Base-by-base conservation (phyloP, 257 asterid species). In the Solanum corneliomulleri region DNA sequence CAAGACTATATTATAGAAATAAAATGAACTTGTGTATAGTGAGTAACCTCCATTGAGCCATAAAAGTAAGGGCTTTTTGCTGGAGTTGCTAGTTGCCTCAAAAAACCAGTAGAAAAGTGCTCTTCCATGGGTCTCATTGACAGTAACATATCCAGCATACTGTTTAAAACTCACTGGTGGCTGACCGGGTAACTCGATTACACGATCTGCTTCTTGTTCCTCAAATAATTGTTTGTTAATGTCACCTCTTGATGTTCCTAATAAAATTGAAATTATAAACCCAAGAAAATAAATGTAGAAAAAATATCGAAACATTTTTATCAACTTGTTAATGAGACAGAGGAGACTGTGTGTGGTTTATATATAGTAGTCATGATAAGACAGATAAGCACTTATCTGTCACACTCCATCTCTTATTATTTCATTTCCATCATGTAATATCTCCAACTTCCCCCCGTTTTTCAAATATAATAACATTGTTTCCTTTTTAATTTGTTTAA, bases 41-140 rank as follows among this genome's bases (percentile, higher is more conserved):
- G 8, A 15, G 1, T 23, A 89, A 95, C 98, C 98, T 93, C 98
- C 98, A 88, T 95, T 95, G 9, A 95, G 95, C 96, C 98, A 95
- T 41, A 95, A 47, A 39, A 95, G 88, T 58, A 95, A 92, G 75
- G 98, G 98, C 42, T 90, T 93, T 2, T 56, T 84, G 2, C 87
- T 60, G 16, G 95, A 89, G 39, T 86, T 70, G 23, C 21, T 68
- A 6, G 93, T 91, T 83, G 98, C 98, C 72, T 94, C 95, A 83
- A 95, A 93, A 74, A 95, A 94, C 98, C 98, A 94, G 90, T 95
- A 95, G 84, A 94, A 95, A 89, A 95, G 92, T 77, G 98, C 98
- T 86, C 98, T 92, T 29, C 96, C 98, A 88, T 92, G 93, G 42
- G 88, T 92, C 86, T 93, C 86, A 47, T 93, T 94, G 1, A 94